phyloP scores from a whole-genome alignment of 1,284 basidiomycete species.

The Trametes hirsuta region DNA sequence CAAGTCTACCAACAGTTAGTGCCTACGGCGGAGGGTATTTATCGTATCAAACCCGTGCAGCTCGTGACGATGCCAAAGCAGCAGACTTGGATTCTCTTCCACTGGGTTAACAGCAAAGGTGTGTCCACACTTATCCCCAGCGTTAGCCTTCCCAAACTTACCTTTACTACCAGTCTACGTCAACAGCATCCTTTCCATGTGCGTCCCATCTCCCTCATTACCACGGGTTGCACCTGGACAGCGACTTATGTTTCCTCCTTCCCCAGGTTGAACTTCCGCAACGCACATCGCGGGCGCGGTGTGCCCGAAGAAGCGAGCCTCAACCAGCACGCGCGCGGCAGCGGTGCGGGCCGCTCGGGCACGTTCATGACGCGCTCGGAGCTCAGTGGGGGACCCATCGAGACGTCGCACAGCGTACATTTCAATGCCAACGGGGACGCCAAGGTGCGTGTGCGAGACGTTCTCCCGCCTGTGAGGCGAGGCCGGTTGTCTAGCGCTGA shows the following conservation, averaged over 20 bases:
- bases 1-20: conserved; percentile 18
- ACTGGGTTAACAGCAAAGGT: conserved; percentile 42
- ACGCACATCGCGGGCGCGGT: conserved; percentile 36
- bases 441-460: conserved; percentile 20
- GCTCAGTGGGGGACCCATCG: conserved; percentile 2
- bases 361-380: conserved; percentile 16
- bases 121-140: conserved; percentile 3
- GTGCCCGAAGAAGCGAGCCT: conserved; percentile 40
- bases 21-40: too few species aligned
- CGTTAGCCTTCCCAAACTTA: too few species aligned
- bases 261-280: conserved; percentile 40
- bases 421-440: conserved; percentile 25
- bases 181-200: conserved; percentile 31
- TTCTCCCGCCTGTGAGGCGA: background rate
- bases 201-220: background rate
- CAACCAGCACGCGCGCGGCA: conserved; percentile 27
- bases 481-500: background rate
- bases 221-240: too few species aligned
- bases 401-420: conserved; percentile 26
- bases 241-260: background rate
- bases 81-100: conserved; percentile 40
- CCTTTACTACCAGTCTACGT: conserved; percentile 22
- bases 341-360: background rate
- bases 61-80: conserved; percentile 37
- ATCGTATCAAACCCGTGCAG: conserved; percentile 18